Evolutionary conservation across 306 rosid species (phyloP), one percentile per base, ranked within the genome.

Genomic region (Pyrus communis): DNA sequence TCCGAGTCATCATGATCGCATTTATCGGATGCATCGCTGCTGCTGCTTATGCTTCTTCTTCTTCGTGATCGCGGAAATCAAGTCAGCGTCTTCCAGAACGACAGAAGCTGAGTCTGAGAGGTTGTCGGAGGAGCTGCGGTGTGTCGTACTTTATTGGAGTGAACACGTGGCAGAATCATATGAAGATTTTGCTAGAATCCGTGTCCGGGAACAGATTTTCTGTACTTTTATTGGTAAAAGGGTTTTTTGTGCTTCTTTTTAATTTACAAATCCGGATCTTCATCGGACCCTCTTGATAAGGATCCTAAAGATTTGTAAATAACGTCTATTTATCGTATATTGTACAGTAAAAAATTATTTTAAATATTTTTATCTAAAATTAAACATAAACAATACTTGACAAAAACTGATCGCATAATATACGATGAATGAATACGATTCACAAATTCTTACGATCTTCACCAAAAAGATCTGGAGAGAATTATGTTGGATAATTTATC

Each of bases 1-100:
- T 79, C 82, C 90, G 89, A 80, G 88, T 75, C 82, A 83, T 70
- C 83, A 90, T 82, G 9, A 84, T 57, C 76, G 82, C 88, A 66
- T 74, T 95, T 42, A 85, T 27, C 69, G 75, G 71, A 77, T 84
- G 86, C 93, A 78, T 89, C 74, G 59, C 74, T 22, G 11, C 52
- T 54, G 46, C 5, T 75, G 2, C 13, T 19, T 71, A 75, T 30
- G 19, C 45, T 42, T 9, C 45, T 42, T 42, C 69, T 66, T 73
- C 73, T 49, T 75, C n/a, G 13, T 70, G 22, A 3, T 63, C 69
- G 43, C 4, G 43, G 22, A 12, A 13, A 13, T 31, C 57, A 55
- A 30, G 31, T 55, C 30, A 15, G 2, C 43, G 28, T 65, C 46
- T 66, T 3, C 59, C 70, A 61, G 70, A 74, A 61, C 12, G 69